Evolutionary conservation across 306 rosid species (phyloP), one percentile per base, ranked within the genome.

Genomic region (Abrus precatorius): DNA sequence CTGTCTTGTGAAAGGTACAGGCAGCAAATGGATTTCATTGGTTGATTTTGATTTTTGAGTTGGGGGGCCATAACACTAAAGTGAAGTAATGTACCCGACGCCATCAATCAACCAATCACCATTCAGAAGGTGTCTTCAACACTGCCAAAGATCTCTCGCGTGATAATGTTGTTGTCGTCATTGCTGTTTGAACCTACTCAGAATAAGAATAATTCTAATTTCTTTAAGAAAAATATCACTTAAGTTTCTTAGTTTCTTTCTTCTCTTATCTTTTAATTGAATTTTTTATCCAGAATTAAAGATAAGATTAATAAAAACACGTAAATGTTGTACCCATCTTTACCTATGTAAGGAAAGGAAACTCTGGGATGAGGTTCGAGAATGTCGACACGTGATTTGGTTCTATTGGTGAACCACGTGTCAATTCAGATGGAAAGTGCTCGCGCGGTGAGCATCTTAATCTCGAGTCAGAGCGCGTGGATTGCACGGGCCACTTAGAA

Each of bases 381-480:
- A 80, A 80, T 62, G 45, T 72, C 12, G 50, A 72, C 73, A 64
- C 79, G 74, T 80, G 67, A 74, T 62, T 62, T 1, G 20, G 33
- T 54, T 50, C 79, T 80, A 72, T 43, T 72, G 79, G 57, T 27
- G 3, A 29, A 1, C 40, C 72, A 76, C 52, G 62, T 63, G 28
- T 34, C 28, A 27, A n/a, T 74, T 62, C 28, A 75, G 13, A 3
- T 33, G 1, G 11, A 10, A 32, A 9, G 40, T 28, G 13, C 9
- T 44, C 9, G 57, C 41, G 30, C 0, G 0, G 6, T 1, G 7
- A 7, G 66, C 54, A 38, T 71, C 40, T 28, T 28, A 32, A 0
- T 14, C 71, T 47, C 63, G n/a, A 7, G n/a, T 27, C 9, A 6
- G 3, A 36, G 6, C 14, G 73, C 5, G 65, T 80, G 56, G 1